These are phyloP conservation scores for Corrigiola litoralis DNA, from an alignment of 179 eudicot genomes.

Conservation along the genomic window DNA sequence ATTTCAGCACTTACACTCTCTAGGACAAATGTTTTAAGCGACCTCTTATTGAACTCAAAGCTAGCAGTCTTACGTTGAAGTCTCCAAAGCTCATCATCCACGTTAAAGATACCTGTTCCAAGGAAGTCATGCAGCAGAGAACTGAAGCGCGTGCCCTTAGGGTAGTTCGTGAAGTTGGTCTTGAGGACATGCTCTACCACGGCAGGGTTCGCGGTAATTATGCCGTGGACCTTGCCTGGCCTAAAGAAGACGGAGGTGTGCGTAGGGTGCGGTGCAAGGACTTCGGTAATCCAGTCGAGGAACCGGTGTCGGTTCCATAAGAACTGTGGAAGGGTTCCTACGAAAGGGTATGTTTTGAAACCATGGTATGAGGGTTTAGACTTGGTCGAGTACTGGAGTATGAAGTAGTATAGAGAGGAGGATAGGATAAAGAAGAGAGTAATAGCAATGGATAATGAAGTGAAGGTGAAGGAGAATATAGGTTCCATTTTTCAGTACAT, in stretches of 20 bases:
- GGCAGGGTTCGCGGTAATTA: conserved; percentile 67
- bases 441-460: not conserved
- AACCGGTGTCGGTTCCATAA: conserved; percentile 72
- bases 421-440: conserved; percentile 6
- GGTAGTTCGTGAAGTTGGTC: conserved; percentile 62
- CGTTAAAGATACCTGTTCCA: conserved; percentile 74
- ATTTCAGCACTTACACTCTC: conserved; percentile 39
- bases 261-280: conserved; percentile 45
- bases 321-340: conserved; percentile 70
- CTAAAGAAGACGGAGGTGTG: conserved; percentile 60
- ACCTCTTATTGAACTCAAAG: conserved; percentile 65
- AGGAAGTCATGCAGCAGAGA: conserved; percentile 57
- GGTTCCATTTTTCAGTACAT: too few species aligned
- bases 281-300: conserved; percentile 63
- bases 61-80: conserved; percentile 75
- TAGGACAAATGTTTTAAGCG: conserved; percentile 56
- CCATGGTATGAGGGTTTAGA: conserved; percentile 23
- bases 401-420: conserved; percentile 1
- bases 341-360: conserved; percentile 54
- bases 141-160: conserved; percentile 48
- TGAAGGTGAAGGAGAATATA: not conserved
- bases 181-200: conserved; percentile 74
- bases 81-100: conserved; percentile 61
- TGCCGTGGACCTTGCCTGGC: conserved; percentile 50
- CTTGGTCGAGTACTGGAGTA: not conserved